Evolutionary conservation across 768 basidiomycete genomes (phyloP).

Genomic region (Brasilioporus rufonigricans): DNA sequence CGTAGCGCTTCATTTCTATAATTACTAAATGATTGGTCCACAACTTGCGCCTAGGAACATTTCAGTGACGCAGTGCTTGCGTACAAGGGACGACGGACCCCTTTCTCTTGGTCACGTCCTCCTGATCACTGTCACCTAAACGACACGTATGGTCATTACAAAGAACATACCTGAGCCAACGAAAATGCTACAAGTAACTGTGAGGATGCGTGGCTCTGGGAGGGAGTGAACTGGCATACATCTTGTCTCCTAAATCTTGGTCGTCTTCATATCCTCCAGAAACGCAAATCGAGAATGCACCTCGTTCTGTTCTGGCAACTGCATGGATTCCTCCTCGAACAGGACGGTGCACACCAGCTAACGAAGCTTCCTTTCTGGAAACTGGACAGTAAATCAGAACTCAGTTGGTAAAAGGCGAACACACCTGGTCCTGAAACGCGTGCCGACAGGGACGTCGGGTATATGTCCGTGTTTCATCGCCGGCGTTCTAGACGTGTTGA

Average conservation of each 20-base stretch:
- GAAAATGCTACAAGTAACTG: conserved; percentile 27
- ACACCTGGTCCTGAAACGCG: conserved; percentile 21
- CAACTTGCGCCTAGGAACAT: conserved; percentile 19
- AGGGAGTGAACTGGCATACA: conserved; percentile 28
- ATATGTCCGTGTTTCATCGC: conserved; percentile 31
- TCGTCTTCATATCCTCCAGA: conserved; percentile 44
- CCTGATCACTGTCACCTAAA: conserved; percentile 10
- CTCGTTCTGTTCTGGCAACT: conserved; percentile 11
- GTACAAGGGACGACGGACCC: conserved; percentile 10
- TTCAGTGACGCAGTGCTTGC: neutral
- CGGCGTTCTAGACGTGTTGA: neutral
- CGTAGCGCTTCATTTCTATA: conserved; percentile 16
- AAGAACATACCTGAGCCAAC: conserved; percentile 29
- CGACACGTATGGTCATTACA: neutral
- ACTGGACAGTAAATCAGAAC: neutral
- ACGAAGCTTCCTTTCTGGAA: conserved; percentile 19
- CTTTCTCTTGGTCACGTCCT: conserved; percentile 10
- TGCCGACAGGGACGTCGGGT: conserved; percentile 15
- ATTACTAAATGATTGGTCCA: conserved; percentile 21
- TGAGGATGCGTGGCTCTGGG: neutral
- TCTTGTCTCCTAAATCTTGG: conserved; percentile 33
- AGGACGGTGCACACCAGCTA: conserved; percentile 34
- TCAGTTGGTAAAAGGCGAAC: neutral
- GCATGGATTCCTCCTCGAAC: conserved; percentile 40
- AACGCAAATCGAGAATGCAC: conserved; percentile 41